Evolutionary conservation across 345 rosid genomes (phyloP).

Genomic region (Murraya paniculata): DNA sequence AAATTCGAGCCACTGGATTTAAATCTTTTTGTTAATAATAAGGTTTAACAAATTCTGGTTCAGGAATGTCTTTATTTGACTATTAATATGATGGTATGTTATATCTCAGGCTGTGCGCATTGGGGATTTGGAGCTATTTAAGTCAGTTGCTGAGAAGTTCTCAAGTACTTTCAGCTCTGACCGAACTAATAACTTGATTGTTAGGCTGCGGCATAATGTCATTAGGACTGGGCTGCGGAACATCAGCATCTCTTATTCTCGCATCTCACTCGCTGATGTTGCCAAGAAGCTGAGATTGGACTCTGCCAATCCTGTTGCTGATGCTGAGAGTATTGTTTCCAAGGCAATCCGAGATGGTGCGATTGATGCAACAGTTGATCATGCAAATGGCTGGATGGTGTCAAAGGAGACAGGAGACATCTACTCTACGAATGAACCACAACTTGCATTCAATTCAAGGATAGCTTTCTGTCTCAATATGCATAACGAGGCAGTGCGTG

Average conservation of each 20-base stretch:
- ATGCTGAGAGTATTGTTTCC: constrained; percentile 59
- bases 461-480: constrained; percentile 60
- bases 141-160: constrained; percentile 56
- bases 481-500: constrained; percentile 63
- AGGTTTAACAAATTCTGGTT: background rate
- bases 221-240: constrained; percentile 57
- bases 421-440: constrained; percentile 59
- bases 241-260: constrained; percentile 57
- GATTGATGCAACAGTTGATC: constrained; percentile 53
- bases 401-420: constrained; percentile 61
- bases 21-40: background rate
- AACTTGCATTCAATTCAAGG: constrained; percentile 50
- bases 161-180: constrained; percentile 40
- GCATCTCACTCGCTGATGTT: constrained; percentile 51
- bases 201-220: constrained; percentile 53
- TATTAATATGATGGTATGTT: background rate
- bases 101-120: constrained; percentile 51
- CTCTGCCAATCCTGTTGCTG: constrained; percentile 47
- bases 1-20: background rate
- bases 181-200: constrained; percentile 44
- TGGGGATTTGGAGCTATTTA: constrained; percentile 59
- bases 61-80: background rate
- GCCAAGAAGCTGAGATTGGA: constrained; percentile 56
- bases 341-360: constrained; percentile 64
- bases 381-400: constrained; percentile 51